Evolutionary conservation across 2,329 filamentous ascomycete species (phyloP).

Genomic region (Torrubiella hemipterigena): DNA sequence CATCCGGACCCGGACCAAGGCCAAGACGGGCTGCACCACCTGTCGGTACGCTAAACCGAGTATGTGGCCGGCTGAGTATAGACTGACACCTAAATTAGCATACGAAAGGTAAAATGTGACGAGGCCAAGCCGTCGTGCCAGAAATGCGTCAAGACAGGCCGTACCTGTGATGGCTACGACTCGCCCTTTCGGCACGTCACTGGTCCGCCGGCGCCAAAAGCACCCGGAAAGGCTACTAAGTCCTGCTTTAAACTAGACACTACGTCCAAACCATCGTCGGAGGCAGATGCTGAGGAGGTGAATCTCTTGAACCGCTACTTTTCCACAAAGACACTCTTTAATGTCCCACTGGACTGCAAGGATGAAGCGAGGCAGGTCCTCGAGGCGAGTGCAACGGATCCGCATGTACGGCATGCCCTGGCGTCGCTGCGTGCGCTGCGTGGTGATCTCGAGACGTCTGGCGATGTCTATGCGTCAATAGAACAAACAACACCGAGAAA

Average conservation of each 20-base stretch:
- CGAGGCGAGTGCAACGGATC: constrained; percentile 22
- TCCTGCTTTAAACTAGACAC: no score
- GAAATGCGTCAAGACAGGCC: constrained; percentile 24
- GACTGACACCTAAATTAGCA: constrained; percentile 14
- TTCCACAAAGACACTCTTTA: constrained; percentile 29
- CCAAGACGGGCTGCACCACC: constrained; percentile 29
- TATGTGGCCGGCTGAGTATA: no score
- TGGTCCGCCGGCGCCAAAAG: no score
- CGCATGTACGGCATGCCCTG: constrained; percentile 24
- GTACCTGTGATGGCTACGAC: constrained; percentile 29
- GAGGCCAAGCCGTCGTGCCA: constrained; percentile 21
- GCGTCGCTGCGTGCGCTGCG: constrained; percentile 26
- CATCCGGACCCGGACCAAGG: no score
- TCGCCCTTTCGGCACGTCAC: constrained; percentile 9
- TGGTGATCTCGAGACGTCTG: constrained; percentile 22
- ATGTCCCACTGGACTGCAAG: constrained; percentile 22
- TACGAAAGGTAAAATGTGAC: constrained; percentile 25
- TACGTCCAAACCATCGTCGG: no score
- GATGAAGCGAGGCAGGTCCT: constrained; percentile 26
- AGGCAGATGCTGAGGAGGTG: no score
- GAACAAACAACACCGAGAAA: constrained; percentile 16
- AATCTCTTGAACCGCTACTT: constrained; percentile 26
- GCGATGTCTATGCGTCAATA: constrained; percentile 12
- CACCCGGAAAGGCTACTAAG: no score
- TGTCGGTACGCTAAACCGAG: constrained; percentile 33